Conservation (phyloP, 2,329 filamentous ascomycete species). For the Tolypocladium album region DNA sequence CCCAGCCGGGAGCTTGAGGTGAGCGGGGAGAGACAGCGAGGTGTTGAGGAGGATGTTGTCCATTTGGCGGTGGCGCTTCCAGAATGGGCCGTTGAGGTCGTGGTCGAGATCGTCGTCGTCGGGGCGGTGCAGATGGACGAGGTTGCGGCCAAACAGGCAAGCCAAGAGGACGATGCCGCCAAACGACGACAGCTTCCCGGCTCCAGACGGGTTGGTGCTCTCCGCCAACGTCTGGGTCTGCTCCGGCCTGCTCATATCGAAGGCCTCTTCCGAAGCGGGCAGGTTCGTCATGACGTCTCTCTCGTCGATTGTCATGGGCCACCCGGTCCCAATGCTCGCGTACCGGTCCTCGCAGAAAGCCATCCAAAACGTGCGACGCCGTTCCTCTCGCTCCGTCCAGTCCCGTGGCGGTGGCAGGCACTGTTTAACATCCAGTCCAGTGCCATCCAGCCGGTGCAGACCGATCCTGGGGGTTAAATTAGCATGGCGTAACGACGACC, state of each 20-base stretch:
- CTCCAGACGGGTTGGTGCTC: conserved; percentile 60
- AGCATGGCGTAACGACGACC: not conserved
- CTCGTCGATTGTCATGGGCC: conserved; percentile 93
- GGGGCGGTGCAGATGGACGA: conserved; percentile 83
- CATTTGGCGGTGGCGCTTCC: conserved; percentile 82
- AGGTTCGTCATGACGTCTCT: conserved; percentile 80
- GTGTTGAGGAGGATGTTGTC: conserved; percentile 88
- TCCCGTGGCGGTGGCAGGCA: conserved; percentile 78
- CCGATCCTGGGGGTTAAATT: conserved; percentile 61
- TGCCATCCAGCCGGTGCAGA: conserved; percentile 74
- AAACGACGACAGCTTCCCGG: conserved; percentile 63
- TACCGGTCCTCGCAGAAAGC: conserved; percentile 85
- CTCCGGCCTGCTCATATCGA: conserved; percentile 67
- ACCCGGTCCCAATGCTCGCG: conserved; percentile 90
- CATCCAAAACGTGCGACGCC: conserved; percentile 91
- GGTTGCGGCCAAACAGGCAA: conserved; percentile 82
- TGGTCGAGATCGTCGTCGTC: conserved; percentile 70
- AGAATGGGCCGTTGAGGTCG: conserved; percentile 88
- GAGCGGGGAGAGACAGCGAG: conserved; percentile 67
- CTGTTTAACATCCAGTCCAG: conserved; percentile 82
- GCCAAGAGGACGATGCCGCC: conserved; percentile 75
- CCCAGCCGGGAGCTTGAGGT: conserved; percentile 69
- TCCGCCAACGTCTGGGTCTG: conserved; percentile 60
- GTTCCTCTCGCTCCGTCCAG: conserved; percentile 89
- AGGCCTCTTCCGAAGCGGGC: conserved; percentile 76